These are phyloP conservation scores for Diplocarpon mali DNA, from an alignment of 2,329 filamentous ascomycete species.

Conservation along the genomic window DNA sequence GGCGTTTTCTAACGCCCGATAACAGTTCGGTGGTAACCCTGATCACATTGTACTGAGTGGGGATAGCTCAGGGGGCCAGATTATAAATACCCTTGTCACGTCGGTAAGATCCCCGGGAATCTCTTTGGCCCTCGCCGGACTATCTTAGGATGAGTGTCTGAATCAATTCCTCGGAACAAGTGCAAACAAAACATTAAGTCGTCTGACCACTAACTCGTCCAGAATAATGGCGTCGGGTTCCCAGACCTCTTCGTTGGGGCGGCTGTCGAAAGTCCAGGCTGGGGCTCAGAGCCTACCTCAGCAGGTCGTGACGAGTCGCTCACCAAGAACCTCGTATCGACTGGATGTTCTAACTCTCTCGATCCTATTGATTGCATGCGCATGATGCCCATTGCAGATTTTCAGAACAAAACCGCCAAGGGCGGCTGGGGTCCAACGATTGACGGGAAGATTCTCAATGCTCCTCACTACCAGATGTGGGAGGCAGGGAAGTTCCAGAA, in stretches of 20 bases:
- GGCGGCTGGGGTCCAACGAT: conserved; percentile 9
- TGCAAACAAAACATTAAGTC: too few relatives aligned
- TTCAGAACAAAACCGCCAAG: conserved; percentile 28
- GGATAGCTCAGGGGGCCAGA: conserved; percentile 52
- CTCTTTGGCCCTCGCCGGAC: conserved; percentile 2
- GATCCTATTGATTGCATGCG: conserved; percentile 31
- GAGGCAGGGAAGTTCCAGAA: conserved; percentile 37
- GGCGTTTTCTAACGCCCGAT: not conserved
- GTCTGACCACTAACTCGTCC: too few relatives aligned
- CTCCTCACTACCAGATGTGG: conserved; percentile 28
- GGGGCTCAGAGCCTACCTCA: too few relatives aligned
- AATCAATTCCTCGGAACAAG: too few relatives aligned
- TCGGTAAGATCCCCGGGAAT: conserved; percentile 16
- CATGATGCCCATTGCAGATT: conserved; percentile 30
- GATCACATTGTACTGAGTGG: conserved; percentile 55
- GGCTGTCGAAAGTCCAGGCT: too few relatives aligned
- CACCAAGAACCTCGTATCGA: too few relatives aligned
- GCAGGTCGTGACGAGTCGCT: too few relatives aligned
- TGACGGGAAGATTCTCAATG: conserved; percentile 8
- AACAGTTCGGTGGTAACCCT: conserved; percentile 56
- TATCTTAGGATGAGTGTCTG: too few relatives aligned
- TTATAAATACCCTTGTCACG: conserved; percentile 41
- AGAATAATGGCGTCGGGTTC: too few relatives aligned
- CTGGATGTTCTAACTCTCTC: too few relatives aligned
- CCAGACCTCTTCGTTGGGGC: too few relatives aligned